Percentiles rank a stretch among this genome's conserved stretches.
Conservation (phyloP, 345 rosid genomes). For the Crucihimalaya himalaica region DNA sequence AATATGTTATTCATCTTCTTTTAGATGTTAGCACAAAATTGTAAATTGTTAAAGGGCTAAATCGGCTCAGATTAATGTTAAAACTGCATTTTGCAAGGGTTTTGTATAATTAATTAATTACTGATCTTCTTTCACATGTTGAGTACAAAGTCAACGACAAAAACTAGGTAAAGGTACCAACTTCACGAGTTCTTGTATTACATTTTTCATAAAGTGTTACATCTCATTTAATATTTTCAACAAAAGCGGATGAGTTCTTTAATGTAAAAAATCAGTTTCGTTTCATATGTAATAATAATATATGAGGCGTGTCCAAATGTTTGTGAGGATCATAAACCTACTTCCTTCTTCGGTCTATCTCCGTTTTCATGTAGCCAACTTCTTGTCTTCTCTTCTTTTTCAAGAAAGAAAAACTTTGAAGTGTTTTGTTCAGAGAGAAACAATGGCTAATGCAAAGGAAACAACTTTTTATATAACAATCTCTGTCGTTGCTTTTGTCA, state of each 20-base stretch:
- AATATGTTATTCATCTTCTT: conserved; percentile 6
- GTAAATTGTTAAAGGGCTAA: not conserved
- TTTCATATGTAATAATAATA: conserved; percentile 29
- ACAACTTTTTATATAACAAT: conserved; percentile 63
- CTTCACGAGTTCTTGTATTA: conserved; percentile 33
- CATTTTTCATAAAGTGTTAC: conserved; percentile 20
- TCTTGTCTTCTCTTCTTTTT: conserved; percentile 12
- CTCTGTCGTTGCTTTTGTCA: conserved; percentile 58
- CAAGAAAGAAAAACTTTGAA: not conserved
- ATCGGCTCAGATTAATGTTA: not conserved
- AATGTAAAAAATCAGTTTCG: not conserved
- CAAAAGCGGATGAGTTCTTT: conserved; percentile 35
- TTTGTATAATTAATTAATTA: not conserved
- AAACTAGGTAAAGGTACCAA: not conserved
- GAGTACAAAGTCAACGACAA: conserved; percentile 33
- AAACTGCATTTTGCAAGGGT: not conserved
- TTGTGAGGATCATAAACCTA: conserved; percentile 27
- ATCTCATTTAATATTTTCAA: conserved; percentile 36
- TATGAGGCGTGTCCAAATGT: conserved; percentile 20
- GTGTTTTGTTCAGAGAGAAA: conserved; percentile 27
- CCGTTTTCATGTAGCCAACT: conserved; percentile 25
- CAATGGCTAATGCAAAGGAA: conserved; percentile 55
- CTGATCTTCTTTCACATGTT: conserved; percentile 4
- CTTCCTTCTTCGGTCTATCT: conserved; percentile 13
- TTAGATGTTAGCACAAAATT: not conserved